phyloP scores from a whole-genome alignment of 2,329 filamentous ascomycete species.

The Colletotrichum spaethianum region DNA sequence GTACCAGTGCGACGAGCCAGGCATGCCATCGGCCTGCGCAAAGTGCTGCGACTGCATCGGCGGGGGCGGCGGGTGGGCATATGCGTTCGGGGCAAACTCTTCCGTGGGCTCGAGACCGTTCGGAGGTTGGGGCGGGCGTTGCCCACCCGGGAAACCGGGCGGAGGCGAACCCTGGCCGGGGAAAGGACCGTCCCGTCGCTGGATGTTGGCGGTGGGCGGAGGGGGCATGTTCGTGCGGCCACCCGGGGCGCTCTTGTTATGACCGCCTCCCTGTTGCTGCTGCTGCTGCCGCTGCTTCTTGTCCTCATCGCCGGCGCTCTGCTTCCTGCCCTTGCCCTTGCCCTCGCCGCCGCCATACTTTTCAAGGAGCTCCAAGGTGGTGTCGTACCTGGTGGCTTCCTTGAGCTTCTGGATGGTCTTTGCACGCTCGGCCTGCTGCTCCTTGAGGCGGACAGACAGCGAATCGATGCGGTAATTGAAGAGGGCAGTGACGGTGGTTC shows the following conservation, averaged over 20 bases:
- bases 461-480: slow-evolving; percentile 87
- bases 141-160: slow-evolving; percentile 32
- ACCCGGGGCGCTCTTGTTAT: slow-evolving; percentile 42
- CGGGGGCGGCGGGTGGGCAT: slow-evolving; percentile 52
- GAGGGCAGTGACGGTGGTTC: slow-evolving; percentile 75
- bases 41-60: slow-evolving; percentile 41
- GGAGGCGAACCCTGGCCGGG: slow-evolving; percentile 49
- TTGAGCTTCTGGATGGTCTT: slow-evolving; percentile 95
- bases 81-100: slow-evolving; percentile 84
- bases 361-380: slow-evolving; percentile 90
- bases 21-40: slow-evolving; percentile 23
- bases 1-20: slow-evolving; percentile 80
- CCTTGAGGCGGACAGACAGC: slow-evolving; percentile 78
- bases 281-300: slow-evolving; percentile 49
- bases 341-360: slow-evolving; percentile 86
- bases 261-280: slow-evolving; percentile 32
- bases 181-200: slow-evolving; percentile 52
- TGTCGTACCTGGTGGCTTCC: slow-evolving; percentile 94
- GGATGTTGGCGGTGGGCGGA: slow-evolving; percentile 76
- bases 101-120: slow-evolving; percentile 60
- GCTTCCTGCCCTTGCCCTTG: slow-evolving; percentile 53
- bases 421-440: slow-evolving; percentile 82
- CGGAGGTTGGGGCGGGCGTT: slow-evolving; percentile 44
- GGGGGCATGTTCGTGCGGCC: slow-evolving; percentile 66
- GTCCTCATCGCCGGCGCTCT: slow-evolving; percentile 45